Evolutionary conservation across 805 yeast species (phyloP), one percentile per base, ranked within the genome.

Genomic region (Teunomyces pallodes): DNA sequence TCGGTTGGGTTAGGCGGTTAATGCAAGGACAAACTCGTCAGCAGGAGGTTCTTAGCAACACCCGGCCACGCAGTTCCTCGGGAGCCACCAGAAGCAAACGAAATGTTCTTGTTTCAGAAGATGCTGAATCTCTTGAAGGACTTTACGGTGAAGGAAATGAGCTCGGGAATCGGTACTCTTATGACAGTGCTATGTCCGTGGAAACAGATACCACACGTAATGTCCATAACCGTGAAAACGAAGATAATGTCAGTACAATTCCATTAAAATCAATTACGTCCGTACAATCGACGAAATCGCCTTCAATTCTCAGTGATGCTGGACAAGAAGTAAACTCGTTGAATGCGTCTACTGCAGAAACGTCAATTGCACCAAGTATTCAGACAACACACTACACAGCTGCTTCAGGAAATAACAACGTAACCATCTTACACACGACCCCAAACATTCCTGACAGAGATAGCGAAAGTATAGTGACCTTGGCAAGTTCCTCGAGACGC

Each of bases 271-370:
- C 81, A 29, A 59, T 75, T 7, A 62, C 74, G 3, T 72, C 79
- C 1, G 53, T 58, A 5, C 72, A 69, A 12, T 72, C 77, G 5
- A 70, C 75, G 5, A 66, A 64, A 45, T 57, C 76, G 1, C 72
- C 76, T 0, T 69, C 76, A 2, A 64, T 72, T 5, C 54, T 73
- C 35, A 71, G 76, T 49, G 53, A 54, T 36, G 50, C 51, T 28
- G 58, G 57, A 30, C 53, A 49, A 7, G 77, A 73, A 48, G 60
- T 51, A 42, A 47, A 50, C 49, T 62, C 75, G 52, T 50, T 50
- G 46, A 66, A 69, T 53, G 74, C 77, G 5, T 74, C 80, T 2
- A 77, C 82, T 1, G 74, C 79, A 3, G 79, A 77, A 51, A 77
- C 82, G 2, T 77, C 82, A 3, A 59, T 77, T 9, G 73, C 80